Conservation (phyloP, 1,139 yeast species). For the Lodderomyces parapsilosis region DNA sequence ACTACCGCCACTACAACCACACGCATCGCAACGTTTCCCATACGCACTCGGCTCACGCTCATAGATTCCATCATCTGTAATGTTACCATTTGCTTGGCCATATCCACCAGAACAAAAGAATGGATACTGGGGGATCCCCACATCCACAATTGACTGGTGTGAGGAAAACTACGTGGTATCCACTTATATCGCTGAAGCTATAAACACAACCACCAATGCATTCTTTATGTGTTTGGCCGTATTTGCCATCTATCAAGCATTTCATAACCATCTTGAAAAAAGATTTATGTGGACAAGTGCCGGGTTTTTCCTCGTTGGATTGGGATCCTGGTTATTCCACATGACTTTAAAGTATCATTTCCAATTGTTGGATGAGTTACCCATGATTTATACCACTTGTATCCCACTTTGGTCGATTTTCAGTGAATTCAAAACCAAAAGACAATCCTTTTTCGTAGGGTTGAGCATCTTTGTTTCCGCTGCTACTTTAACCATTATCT, state of each 20-base stretch:
- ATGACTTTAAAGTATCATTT: slow-evolving; percentile 89
- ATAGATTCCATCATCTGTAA: too few species aligned
- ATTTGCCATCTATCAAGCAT: slow-evolving; percentile 64
- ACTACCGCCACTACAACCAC: too few species aligned
- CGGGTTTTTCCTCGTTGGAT: slow-evolving; percentile 85
- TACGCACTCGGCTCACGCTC: too few species aligned
- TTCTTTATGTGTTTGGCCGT: slow-evolving; percentile 65
- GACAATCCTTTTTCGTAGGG: slow-evolving; percentile 48
- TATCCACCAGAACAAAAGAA: slow-evolving; percentile 43
- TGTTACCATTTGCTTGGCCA: slow-evolving; percentile 49
- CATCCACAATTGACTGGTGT: slow-evolving; percentile 92
- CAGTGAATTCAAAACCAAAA: slow-evolving; percentile 53
- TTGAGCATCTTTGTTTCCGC: slow-evolving; percentile 57
- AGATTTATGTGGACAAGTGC: slow-evolving; percentile 70
- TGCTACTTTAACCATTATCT: slow-evolving; percentile 56
- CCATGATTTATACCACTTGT: slow-evolving; percentile 97
- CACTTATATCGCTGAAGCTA: slow-evolving; percentile 82
- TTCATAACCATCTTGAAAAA: slow-evolving; percentile 58
- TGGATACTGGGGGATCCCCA: slow-evolving; percentile 51
- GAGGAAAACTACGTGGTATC: slow-evolving; percentile 91
- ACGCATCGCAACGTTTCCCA: too few species aligned
- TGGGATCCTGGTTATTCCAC: slow-evolving; percentile 94
- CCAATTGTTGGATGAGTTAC: slow-evolving; percentile 91
- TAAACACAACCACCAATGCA: slow-evolving; percentile 78
- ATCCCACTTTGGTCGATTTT: slow-evolving; percentile 91